Base-by-base conservation (phyloP, 805 yeast genomes). In the Teunomyces kruisii region DNA sequence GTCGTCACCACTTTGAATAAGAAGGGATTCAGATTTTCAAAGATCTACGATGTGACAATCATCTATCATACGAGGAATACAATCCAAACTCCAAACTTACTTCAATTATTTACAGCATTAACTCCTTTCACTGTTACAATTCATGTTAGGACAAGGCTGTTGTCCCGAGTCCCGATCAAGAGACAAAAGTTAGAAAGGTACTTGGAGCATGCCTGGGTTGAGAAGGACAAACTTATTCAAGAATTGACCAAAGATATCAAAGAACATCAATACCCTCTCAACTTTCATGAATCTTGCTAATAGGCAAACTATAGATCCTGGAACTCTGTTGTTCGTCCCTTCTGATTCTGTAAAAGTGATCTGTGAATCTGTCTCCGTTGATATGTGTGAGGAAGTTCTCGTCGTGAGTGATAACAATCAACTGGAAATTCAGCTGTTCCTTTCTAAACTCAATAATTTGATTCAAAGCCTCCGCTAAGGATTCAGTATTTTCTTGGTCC, bases 391-490 rank as follows among this genome's bases (percentile, higher is more conserved):
- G 72, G 58, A 94, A 94, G 56, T 86, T 85, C 63, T 92, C 97
- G 65, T 94, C 99, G 59, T 94, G 99, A 0, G 99, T 94, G 53
- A 94, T 94, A 5, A 94, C 95, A 56, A 94, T 90, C 44, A 94
- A 73, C 68, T 94, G 99, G 72, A 94, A 94, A 62, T 94, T 94
- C 57, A 76, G 79, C 64, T 94, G 99, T 29, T 72, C 74, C 43
- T 80, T 78, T 53, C 99, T 76, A 55, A 81, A 65, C 32, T 82
- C 84, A 46, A 94, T 88, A 43, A 94, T 88, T 40, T 75, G 76
- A 48, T 83, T 79, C 52, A 94, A 71, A 1, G 96, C 84, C 52
- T 75, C 79, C 0, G 98, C 99, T 48, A 94, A 75, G 31, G 96
- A 81, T 54, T 86, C 95, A 42, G 91, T 82, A 58, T 94, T 94